Evolutionary conservation across 2,329 filamentous ascomycete genomes (phyloP).

Genomic region (Decorospora gaudefroyi): DNA sequence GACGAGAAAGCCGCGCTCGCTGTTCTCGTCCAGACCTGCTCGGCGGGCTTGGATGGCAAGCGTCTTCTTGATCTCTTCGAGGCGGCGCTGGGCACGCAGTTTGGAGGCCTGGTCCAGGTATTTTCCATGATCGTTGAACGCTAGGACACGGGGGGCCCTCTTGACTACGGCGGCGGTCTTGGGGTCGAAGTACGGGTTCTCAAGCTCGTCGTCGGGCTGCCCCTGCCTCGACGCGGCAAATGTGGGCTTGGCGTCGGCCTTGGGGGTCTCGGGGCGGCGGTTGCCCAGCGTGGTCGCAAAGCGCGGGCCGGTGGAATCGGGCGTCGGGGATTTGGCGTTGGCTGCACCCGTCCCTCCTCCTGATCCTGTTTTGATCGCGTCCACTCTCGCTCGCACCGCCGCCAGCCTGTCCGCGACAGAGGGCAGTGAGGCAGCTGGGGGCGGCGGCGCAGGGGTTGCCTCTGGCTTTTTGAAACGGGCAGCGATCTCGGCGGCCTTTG

Average conservation of each 20-base stretch:
- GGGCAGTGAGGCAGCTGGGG: constrained; percentile 17
- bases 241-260: constrained; percentile 37
- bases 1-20: constrained; percentile 86
- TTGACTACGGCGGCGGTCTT: constrained; percentile 60
- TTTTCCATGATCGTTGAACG: constrained; percentile 96
- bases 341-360: too few species aligned
- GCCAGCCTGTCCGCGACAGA: constrained; percentile 34
- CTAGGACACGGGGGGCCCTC: constrained; percentile 70
- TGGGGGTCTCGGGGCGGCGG: constrained; percentile 53
- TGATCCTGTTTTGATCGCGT: constrained; percentile 58
- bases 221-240: constrained; percentile 39
- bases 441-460: constrained; percentile 17
- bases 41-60: constrained; percentile 87
- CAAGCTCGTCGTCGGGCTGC: constrained; percentile 59
- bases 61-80: constrained; percentile 93
- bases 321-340: constrained; percentile 40
- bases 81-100: constrained; percentile 78
- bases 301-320: constrained; percentile 55
- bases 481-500: constrained; percentile 41
- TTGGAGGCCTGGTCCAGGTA: constrained; percentile 95
- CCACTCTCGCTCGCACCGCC: constrained; percentile 38
- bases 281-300: constrained; percentile 61
- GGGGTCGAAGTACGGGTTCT: constrained; percentile 84
- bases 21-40: constrained; percentile 91
- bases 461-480: constrained; percentile 42